phyloP scores from a whole-genome alignment of 164 flowering plant genomes.

The Berberis vulgaris region DNA sequence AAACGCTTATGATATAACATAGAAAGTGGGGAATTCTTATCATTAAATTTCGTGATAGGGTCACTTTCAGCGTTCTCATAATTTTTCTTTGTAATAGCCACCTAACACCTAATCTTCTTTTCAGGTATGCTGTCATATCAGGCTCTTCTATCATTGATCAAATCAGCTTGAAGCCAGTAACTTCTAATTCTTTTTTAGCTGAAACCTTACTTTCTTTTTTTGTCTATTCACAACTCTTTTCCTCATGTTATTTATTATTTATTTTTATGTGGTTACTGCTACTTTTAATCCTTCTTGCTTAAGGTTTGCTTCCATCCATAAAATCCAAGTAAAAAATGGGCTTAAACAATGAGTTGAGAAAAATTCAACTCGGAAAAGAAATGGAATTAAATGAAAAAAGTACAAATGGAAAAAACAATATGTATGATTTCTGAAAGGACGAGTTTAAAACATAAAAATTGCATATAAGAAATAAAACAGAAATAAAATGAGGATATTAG shows the following conservation, averaged over 20 bases:
- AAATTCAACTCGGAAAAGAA: too few species aligned
- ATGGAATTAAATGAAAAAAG: too few species aligned
- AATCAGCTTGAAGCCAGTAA: conserved; percentile 65
- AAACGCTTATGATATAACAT: not conserved
- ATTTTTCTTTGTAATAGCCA: too few species aligned
- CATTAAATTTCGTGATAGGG: not conserved
- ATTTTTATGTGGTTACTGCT: not conserved
- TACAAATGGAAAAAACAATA: too few species aligned
- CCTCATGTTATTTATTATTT: not conserved
- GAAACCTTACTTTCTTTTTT: too few species aligned
- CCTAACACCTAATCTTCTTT: not conserved
- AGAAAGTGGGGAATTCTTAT: not conserved
- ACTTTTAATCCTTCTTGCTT: not conserved
- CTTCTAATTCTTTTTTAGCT: not conserved
- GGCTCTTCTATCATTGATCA: conserved; percentile 61
- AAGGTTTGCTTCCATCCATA: not conserved
- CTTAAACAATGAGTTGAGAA: too few species aligned
- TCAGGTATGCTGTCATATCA: conserved; percentile 84
- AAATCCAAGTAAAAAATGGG: too few species aligned
- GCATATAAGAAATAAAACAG: too few species aligned
- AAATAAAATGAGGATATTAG: too few species aligned
- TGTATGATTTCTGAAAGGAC: too few species aligned
- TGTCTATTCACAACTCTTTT: not conserved
- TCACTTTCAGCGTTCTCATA: not conserved
- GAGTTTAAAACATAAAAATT: too few species aligned